These are phyloP conservation scores for Puccinia coronata DNA, from an alignment of 1,284 basidiomycete genomes.

Conservation along the genomic window DNA sequence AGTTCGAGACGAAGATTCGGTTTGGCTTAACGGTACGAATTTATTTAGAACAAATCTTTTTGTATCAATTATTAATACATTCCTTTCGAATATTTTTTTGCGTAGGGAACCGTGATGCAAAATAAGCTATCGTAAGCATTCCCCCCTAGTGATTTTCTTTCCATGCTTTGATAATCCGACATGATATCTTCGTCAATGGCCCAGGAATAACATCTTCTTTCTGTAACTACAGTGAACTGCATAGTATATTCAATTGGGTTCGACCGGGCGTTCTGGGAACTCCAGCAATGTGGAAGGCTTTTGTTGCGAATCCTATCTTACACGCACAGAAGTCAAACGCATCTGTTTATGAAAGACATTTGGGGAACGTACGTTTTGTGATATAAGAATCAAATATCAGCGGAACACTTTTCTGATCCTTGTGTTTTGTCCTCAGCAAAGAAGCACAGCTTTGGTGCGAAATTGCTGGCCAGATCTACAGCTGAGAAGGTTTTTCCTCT, in stretches of 20 bases:
- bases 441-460: conserved; percentile 29
- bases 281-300: conserved; percentile 37
- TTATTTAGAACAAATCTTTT: not conserved
- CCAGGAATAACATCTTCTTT: not conserved
- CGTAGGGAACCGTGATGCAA: conserved; percentile 44
- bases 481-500: conserved; percentile 29
- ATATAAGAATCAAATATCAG: not conserved
- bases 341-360: conserved; percentile 30
- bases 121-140: conserved; percentile 41
- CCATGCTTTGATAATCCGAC: not conserved
- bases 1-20: conserved; percentile 40
- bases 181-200: not conserved
- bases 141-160: not conserved
- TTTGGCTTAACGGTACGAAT: conserved; percentile 40
- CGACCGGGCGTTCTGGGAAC: conserved; percentile 45
- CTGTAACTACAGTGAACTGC: conserved; percentile 24
- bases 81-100: not conserved
- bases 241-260: conserved; percentile 46
- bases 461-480: conserved; percentile 49
- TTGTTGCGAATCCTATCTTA: conserved; percentile 33
- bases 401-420: not conserved
- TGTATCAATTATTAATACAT: not conserved
- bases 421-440: not conserved
- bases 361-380: conserved; percentile 27
- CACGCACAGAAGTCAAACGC: conserved; percentile 36